Evolutionary conservation across 176 grass and related monocot genomes (phyloP), one percentile per base, ranked within the genome.

Genomic region (Carex cristatella): DNA sequence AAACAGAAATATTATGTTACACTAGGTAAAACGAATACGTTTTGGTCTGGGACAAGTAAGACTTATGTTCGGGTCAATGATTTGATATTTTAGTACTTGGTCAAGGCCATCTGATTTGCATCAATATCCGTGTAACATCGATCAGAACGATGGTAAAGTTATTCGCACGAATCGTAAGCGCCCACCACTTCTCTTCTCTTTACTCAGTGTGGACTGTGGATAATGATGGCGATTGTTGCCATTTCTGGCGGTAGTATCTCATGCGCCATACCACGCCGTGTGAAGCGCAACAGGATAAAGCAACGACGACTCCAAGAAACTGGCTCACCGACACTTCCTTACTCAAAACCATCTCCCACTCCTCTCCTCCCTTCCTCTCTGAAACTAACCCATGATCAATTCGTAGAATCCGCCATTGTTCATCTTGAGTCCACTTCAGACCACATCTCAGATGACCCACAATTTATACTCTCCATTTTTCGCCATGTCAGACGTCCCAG

Each of bases 351-450:
- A 11, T 68, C 63, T 13, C 81, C 65, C n/a, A 85, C 89, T 63
- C 89, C 85, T 61, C 81, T 80, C 32, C 64, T 87, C 31, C 54
- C 61, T 12, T 16, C 61, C 12, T 82, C 49, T 77, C 71, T 71
- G 46, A 83, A 62, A 18, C 65, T 78, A 3, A 76, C 86, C n/a
- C 85, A 90, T 59, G 85, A 93, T 67, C 46, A 66, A 28, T 65
- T 82, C 38, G 10, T 82, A 6, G 79, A 82, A 48, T 46, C 79
- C 85, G 73, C 90, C 62, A 83, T 92, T 60, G 72, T 57, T 51
- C 88, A 92, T 84, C 92, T 94, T 57, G 87, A 93, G 58, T 70
- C 87, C 74, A 59, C 84, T 49, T 83, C 87, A 40, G 33, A 23
- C 42, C 90, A 88, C 54, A 85, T 87, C 81, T 66, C 82, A 12